Evolutionary conservation across 352 stramenopile species (phyloP), one percentile per base, ranked within the genome.

Genomic region (Globisporangium radiosum): DNA sequence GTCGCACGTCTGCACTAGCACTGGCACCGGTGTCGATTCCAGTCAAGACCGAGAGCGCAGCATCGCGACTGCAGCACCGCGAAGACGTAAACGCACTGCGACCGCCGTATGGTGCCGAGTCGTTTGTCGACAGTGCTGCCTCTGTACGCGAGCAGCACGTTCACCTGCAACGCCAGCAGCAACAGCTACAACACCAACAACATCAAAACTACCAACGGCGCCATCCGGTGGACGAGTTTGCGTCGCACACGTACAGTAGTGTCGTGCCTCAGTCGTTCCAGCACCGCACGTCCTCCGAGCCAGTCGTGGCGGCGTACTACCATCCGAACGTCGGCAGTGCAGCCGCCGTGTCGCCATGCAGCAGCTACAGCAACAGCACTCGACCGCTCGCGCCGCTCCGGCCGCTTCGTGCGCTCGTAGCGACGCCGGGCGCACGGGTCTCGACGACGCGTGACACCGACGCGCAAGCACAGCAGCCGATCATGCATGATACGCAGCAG

Each of bases 381-480:
- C 59, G 40, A 8, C 40, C 43, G 1, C 8, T 47, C 33, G 54
- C 36, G 7, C 52, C 59, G 8, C 52, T 64, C 38, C 59, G 54
- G 15, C 52, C 59, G 0, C 7, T 64, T 11, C 42, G 44, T 49
- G 17, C 59, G 50, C 57, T 63, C 44, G 47, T 59, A 14, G 9
- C 59, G 38, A 56, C 37, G 1, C 33, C 59, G 25, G 42, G 44
- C 17, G 54, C 52, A 5, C 55, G 59, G 37, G 55, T 64, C 42
- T 42, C 52, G 36, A 19, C 38, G n/a, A 37, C 10, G 2, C 25
- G 25, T 3, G 25, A 45, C 33, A 5, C 9, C 19, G 17, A 49
- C 39, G 19, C 48, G 9, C 51, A 56, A 36, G 7, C 9, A 15
- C 15, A 47, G 13, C 37, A 55, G 1, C 50, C 25, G 25, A 33